Conservation (phyloP, 2,329 filamentous ascomycete species). For the Sporothrix curviconia region DNA sequence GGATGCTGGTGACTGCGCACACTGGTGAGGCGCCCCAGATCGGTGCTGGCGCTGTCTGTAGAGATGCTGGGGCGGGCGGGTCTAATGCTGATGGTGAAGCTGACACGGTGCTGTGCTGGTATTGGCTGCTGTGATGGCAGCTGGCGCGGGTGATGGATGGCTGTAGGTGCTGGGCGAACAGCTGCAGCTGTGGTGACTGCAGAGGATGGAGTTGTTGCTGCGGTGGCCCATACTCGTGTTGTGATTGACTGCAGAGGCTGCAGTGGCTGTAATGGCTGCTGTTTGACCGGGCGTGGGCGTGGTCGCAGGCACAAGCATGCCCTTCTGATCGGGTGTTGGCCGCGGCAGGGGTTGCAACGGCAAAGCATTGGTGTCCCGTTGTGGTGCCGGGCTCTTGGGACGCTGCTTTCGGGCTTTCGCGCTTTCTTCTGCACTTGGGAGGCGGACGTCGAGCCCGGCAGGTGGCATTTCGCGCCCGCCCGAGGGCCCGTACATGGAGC, state of each 20-base stretch:
- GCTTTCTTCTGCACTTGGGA: conserved; percentile 23
- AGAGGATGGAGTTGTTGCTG: too few species aligned
- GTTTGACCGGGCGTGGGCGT: conserved; percentile 11
- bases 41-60: too few species aligned
- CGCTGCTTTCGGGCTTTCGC: conserved; percentile 21
- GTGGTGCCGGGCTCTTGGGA: conserved; percentile 21
- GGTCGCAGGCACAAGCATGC: background rate
- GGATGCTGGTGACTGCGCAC: background rate
- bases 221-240: background rate
- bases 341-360: conserved; percentile 4
- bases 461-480: conserved; percentile 57
- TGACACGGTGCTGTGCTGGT: too few species aligned
- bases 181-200: too few species aligned
- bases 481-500: conserved; percentile 60
- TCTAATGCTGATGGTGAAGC: too few species aligned
- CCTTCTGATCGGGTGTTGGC: conserved; percentile 6
- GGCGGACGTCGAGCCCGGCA: conserved; percentile 10
- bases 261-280: background rate
- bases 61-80: too few species aligned
- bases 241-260: background rate
- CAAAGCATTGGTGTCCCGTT: conserved; percentile 19
- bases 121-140: background rate
- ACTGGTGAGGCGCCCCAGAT: too few species aligned
- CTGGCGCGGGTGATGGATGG: too few species aligned
- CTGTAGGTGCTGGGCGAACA: too few species aligned